A percentile compares a stretch with the other conserved stretches of the same genome.
These are phyloP conservation scores for Paraphaeosphaeria sporulosa DNA, from an alignment of 2,329 filamentous ascomycete genomes.

Conservation along the genomic window DNA sequence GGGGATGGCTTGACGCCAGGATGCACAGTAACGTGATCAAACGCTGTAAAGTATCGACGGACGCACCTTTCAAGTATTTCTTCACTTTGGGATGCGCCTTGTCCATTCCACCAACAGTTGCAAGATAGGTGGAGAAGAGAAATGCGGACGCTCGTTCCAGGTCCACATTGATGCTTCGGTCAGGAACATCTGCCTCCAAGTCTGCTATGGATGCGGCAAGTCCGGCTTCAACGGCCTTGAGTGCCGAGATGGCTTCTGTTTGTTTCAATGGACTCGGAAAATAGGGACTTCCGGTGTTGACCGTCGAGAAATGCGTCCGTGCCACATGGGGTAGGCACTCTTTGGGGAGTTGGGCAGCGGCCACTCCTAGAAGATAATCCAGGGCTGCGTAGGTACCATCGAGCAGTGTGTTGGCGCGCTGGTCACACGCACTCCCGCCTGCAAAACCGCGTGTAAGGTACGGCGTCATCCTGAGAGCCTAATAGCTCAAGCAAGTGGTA, in stretches of 20 bases:
- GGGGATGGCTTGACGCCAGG: neutral
- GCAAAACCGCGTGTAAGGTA: conserved; percentile 21
- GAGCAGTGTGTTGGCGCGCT: conserved; percentile 36
- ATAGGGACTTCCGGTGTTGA: conserved; percentile 49
- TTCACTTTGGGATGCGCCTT: conserved; percentile 55
- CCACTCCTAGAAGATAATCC: conserved; percentile 40
- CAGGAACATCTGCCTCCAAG: conserved; percentile 56
- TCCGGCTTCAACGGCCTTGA: conserved; percentile 68
- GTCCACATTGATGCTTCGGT: conserved; percentile 59
- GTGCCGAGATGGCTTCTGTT: conserved; percentile 61
- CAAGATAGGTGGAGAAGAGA: conserved; percentile 65
- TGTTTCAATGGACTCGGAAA: conserved; percentile 59
- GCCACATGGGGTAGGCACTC: conserved; percentile 42
- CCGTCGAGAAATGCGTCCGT: conserved; percentile 43
- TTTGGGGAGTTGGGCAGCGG: conserved; percentile 43
- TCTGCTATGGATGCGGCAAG: conserved; percentile 68
- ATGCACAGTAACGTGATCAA: neutral
- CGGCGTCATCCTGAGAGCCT: conserved; percentile 32
- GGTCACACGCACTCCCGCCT: conserved; percentile 19
- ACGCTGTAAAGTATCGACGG: conserved; percentile 21
- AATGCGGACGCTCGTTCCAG: conserved; percentile 64
- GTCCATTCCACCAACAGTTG: conserved; percentile 61
- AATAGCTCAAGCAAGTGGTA: conserved; percentile 3
- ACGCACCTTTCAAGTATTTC: conserved; percentile 52
- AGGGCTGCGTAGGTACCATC: conserved; percentile 44